A percentile compares a stretch with the other conserved stretches of the same genome.
Conservation (phyloP, 2,329 filamentous ascomycete genomes). For the Beauveria sp. region DNA sequence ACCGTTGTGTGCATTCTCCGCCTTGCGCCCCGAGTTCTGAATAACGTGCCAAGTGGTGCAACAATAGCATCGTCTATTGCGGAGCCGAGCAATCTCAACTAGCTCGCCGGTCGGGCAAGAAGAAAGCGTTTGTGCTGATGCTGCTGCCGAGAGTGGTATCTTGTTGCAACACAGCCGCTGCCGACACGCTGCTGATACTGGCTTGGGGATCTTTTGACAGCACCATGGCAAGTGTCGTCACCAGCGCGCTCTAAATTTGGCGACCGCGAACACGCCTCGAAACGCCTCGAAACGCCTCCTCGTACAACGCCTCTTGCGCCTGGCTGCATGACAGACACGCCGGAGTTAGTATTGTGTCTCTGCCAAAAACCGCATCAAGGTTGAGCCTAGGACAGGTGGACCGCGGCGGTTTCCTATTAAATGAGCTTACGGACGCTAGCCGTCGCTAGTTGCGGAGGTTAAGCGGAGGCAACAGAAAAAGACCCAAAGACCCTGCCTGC, state of each 20-base stretch:
- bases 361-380: slow-evolving; percentile 1
- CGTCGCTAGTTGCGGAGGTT: slow-evolving; percentile 5
- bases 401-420: slow-evolving; percentile 1
- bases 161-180: neutral
- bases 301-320: slow-evolving; percentile 2
- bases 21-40: neutral
- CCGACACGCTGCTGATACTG: neutral
- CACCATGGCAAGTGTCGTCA: neutral
- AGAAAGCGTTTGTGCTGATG: neutral
- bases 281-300: neutral
- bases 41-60: neutral
- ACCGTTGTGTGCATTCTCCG: slow-evolving; percentile 4
- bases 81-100: neutral
- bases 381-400: neutral
- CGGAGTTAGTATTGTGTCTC: slow-evolving; percentile 6
- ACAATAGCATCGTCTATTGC: slow-evolving; percentile 2
- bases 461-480: slow-evolving; percentile 3
- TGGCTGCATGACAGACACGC: neutral
- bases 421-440: neutral
- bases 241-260: neutral
- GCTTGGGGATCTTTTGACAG: neutral
- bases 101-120: neutral
- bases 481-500: neutral
- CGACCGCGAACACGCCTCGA: neutral
- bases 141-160: neutral